Conservation (phyloP, 75 land plant species). For the Pinus taeda region DNA sequence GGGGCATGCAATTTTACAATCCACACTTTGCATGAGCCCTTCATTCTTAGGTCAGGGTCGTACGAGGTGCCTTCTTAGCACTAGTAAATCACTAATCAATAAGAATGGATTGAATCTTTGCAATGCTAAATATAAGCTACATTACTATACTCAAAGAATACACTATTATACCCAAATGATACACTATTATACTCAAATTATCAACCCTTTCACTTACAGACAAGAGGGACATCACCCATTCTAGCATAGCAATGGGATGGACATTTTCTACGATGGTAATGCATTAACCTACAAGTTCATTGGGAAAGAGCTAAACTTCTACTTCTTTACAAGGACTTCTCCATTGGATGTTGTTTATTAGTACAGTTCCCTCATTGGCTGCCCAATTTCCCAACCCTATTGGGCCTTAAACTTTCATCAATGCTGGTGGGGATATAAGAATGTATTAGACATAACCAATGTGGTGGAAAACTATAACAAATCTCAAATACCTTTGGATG, state of each 20-base stretch:
- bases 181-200: no score
- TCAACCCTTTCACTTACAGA: no score
- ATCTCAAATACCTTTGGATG: slow-evolving; percentile 32
- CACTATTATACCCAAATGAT: no score
- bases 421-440: slow-evolving; percentile 33
- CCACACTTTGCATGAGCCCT: no score
- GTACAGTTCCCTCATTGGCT: slow-evolving; percentile 69
- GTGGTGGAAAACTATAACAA: slow-evolving; percentile 24
- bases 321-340: slow-evolving; percentile 75
- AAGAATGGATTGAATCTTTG: no score
- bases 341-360: slow-evolving; percentile 81
- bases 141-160: no score
- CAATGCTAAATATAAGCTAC: no score
- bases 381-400: slow-evolving; percentile 89
- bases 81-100: no score
- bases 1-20: no score
- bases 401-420: slow-evolving; percentile 63
- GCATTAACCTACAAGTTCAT: slow-evolving; percentile 73
- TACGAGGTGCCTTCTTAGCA: no score
- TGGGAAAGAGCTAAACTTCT: slow-evolving; percentile 86
- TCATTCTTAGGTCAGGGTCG: no score
- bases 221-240: no score
- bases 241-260: slow-evolving; percentile 87
- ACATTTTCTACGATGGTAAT: slow-evolving; percentile 58
- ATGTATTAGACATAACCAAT: slow-evolving; percentile 15